Conservation (phyloP, 2,329 filamentous ascomycete genomes). For the Aspergillus clavatus region DNA sequence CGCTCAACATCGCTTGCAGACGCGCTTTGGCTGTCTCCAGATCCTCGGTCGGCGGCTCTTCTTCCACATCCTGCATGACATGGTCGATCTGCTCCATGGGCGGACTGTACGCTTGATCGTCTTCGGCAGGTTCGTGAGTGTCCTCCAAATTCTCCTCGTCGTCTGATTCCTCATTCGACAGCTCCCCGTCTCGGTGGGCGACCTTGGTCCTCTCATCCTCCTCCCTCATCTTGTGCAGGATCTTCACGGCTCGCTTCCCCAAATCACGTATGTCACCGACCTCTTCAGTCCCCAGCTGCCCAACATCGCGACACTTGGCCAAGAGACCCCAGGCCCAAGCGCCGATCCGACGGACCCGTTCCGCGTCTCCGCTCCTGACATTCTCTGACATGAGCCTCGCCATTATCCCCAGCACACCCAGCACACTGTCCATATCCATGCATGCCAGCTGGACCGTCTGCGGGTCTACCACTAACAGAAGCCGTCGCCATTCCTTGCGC, state of each 20-base stretch:
- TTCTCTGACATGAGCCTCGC: constrained; percentile 56
- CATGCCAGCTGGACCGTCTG: constrained; percentile 47
- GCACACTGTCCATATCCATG: constrained; percentile 57
- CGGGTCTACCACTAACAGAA: constrained; percentile 41
- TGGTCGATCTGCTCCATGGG: constrained; percentile 7
- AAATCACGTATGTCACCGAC: constrained; percentile 73
- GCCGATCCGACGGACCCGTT: constrained; percentile 63
- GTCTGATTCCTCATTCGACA: constrained; percentile 20
- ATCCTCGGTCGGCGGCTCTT: constrained; percentile 17
- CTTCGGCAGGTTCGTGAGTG: neutral
- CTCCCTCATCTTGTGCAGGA: constrained; percentile 42
- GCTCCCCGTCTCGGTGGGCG: constrained; percentile 28
- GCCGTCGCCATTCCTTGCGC: constrained; percentile 52
- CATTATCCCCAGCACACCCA: constrained; percentile 62
- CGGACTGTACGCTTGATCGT: constrained; percentile 1
- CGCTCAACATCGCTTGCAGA: constrained; percentile 38
- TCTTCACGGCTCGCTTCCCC: constrained; percentile 66
- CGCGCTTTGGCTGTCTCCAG: constrained; percentile 50
- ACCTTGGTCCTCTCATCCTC: constrained; percentile 32
- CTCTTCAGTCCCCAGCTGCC: constrained; percentile 69
- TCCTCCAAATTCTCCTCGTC: constrained; percentile 8
- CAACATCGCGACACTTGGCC: constrained; percentile 67
- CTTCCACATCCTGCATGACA: constrained; percentile 15
- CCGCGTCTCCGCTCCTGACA: constrained; percentile 56
- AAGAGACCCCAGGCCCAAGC: constrained; percentile 83